These are phyloP conservation scores for Cucurbita pepo DNA, from an alignment of 306 rosid genomes.

Conservation along the genomic window DNA sequence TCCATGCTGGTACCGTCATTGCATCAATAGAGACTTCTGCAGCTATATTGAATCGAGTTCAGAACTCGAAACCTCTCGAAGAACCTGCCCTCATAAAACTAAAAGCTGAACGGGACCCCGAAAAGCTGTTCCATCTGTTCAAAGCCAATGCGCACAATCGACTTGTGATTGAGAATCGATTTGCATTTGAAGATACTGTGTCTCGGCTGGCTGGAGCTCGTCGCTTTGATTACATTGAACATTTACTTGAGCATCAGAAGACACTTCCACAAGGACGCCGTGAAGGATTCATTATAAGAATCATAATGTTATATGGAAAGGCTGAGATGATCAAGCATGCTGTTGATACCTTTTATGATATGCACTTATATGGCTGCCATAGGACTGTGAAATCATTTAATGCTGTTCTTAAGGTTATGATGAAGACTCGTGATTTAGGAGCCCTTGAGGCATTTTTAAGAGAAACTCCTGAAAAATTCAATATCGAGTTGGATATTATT, in stretches of 20 bases:
- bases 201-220: conserved; percentile 55
- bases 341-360: conserved; percentile 33
- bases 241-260: conserved; percentile 56
- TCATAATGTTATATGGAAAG: conserved; percentile 53
- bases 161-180: conserved; percentile 41
- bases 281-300: conserved; percentile 54
- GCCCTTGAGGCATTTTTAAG: conserved; percentile 17
- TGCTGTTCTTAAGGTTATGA: conserved; percentile 47
- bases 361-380: conserved; percentile 33
- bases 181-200: conserved; percentile 56
- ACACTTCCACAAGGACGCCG: conserved; percentile 58
- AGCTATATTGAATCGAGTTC: conserved; percentile 3
- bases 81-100: conserved; percentile 40
- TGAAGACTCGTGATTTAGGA: conserved; percentile 19
- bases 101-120: conserved; percentile 52
- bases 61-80: conserved; percentile 14
- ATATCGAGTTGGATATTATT: conserved; percentile 25
- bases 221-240: conserved; percentile 50
- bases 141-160: conserved; percentile 53
- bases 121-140: conserved; percentile 40
- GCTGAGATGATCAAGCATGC: conserved; percentile 62
- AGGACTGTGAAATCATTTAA: conserved; percentile 67
- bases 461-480: conserved; percentile 14
- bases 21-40: conserved; percentile 5
- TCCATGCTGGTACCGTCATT: conserved; percentile 17